Conservation (phyloP, 768 basidiomycete genomes). For the Leucogyrophana mollusca region DNA sequence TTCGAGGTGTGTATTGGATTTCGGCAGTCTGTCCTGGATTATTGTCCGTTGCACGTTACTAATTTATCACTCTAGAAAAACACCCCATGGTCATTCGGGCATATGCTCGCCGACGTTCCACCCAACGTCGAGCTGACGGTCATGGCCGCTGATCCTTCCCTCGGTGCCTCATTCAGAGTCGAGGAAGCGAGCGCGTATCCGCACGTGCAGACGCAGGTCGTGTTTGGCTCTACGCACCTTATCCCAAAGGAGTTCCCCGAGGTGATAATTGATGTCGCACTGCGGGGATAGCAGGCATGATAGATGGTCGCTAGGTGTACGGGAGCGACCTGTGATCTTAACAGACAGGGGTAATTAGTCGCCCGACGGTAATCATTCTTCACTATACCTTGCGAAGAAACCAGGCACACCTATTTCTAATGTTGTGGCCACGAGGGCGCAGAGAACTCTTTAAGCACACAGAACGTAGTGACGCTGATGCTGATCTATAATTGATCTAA, state of each 20-base stretch:
- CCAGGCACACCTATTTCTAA: no score
- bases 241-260: not conserved
- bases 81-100: not conserved
- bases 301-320: no score
- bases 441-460: no score
- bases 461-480: no score
- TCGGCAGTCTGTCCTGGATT: no score
- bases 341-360: no score
- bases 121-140: not conserved
- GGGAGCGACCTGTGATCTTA: no score
- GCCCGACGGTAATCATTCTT: no score
- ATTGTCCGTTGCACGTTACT: no score
- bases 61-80: not conserved
- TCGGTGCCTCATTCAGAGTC: not conserved
- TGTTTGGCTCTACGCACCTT: not conserved
- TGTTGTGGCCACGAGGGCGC: no score
- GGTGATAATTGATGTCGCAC: not conserved
- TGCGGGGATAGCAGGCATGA: not conserved
- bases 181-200: not conserved
- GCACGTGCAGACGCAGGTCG: not conserved
- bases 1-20: constrained; percentile 2
- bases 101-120: not conserved
- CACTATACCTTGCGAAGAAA: no score
- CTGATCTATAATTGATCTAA: no score
- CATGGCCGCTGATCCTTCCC: not conserved